Percentiles rank a stretch among this genome's conserved stretches.
phyloP scores from a whole-genome alignment of 306 rosid genomes.

The Quercus cerris region DNA sequence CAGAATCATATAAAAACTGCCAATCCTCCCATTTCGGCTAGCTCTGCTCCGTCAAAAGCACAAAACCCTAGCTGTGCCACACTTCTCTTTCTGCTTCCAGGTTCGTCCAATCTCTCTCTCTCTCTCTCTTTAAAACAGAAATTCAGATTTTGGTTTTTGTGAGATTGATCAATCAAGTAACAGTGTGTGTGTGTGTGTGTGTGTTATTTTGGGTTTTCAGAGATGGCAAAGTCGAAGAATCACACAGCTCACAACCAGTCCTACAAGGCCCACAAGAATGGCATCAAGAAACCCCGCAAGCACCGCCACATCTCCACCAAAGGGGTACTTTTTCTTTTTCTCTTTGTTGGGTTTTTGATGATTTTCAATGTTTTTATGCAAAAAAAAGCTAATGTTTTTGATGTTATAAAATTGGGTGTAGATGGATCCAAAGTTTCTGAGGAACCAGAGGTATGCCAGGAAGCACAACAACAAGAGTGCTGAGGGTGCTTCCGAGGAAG shows the following conservation, averaged over 20 bases:
- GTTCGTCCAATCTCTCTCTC: not conserved
- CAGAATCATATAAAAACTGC: not conserved
- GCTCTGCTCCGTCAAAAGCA: not conserved
- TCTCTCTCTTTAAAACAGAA: not conserved
- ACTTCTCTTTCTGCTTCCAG: not conserved
- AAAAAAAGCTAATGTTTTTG: not conserved
- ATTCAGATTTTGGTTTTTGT: not conserved
- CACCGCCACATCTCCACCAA: constrained; percentile 98
- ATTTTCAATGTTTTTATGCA: not conserved
- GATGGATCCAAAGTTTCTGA: constrained; percentile 99
- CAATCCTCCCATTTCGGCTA: not conserved
- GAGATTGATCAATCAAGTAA: not conserved
- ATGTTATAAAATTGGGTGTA: constrained; percentile 2
- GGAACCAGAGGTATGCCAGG: constrained; percentile 99
- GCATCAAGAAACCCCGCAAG: constrained; percentile 93
- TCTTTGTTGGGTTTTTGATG: not conserved
- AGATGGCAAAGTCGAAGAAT: constrained; percentile 99
- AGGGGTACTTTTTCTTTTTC: constrained; percentile 48
- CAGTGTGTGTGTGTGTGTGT: not conserved
- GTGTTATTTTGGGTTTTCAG: constrained; percentile 27
- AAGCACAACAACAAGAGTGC: constrained; percentile 78
- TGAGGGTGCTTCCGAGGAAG: constrained; percentile 55
- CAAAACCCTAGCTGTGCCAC: constrained; percentile 24
- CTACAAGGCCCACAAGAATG: constrained; percentile 93
- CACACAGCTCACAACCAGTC: constrained; percentile 99